These are phyloP conservation scores for Xylaria palmicola DNA, from an alignment of 495 filamentous ascomycete genomes.

Conservation along the genomic window DNA sequence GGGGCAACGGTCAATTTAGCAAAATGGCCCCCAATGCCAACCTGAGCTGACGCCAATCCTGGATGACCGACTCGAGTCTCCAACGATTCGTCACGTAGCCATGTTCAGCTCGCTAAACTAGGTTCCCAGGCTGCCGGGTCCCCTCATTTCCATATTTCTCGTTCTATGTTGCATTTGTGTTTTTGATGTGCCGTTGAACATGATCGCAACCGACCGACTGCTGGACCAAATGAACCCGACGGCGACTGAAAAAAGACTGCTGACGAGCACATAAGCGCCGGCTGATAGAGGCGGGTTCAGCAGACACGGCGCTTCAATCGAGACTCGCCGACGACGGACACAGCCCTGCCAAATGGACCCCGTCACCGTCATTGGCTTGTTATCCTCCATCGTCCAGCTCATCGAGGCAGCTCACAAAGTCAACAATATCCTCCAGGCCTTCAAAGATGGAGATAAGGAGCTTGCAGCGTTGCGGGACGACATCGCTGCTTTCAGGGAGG, in stretches of 20 bases:
- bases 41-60: neutral
- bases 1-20: neutral
- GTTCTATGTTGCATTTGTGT: neutral
- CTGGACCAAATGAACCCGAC: neutral
- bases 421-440: neutral
- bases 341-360: neutral
- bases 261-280: neutral
- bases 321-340: neutral
- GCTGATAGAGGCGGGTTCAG: neutral
- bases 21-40: neutral
- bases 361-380: conserved; percentile 1
- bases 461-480: neutral
- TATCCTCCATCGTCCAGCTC: neutral
- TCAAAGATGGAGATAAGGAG: conserved; percentile 3
- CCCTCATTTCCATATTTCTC: neutral
- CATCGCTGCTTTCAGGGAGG: neutral
- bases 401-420: neutral
- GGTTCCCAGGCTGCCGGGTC: neutral
- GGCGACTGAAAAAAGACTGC: neutral
- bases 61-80: neutral
- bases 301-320: neutral
- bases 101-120: neutral
- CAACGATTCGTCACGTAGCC: neutral
- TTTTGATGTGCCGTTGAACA: neutral
- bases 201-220: neutral